Evolutionary conservation across 495 filamentous ascomycete genomes (phyloP).

Genomic region (Viridothelium virens): DNA sequence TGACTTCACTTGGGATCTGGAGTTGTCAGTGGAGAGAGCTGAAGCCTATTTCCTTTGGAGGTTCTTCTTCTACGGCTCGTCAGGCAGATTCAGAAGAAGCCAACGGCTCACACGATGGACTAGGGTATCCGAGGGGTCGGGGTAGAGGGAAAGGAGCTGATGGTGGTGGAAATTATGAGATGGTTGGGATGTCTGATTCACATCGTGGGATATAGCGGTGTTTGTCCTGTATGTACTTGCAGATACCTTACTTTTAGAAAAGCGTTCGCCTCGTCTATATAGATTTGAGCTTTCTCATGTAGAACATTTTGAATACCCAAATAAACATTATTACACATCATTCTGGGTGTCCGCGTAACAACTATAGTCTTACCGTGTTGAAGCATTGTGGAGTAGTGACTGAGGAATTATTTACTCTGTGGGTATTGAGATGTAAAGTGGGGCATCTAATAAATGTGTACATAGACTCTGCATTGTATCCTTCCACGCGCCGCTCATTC

Average conservation of each 20-base stretch:
- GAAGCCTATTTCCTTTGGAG: constrained; percentile 80
- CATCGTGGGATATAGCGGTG: background rate
- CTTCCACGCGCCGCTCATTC: background rate
- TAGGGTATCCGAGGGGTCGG: constrained; percentile 45
- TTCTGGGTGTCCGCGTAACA: no score
- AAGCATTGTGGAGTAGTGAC: no score
- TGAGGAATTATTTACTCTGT: background rate
- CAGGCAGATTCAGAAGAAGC: constrained; percentile 23
- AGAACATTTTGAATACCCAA: background rate
- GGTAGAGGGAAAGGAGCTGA: constrained; percentile 49
- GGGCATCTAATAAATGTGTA: background rate
- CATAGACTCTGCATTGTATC: background rate
- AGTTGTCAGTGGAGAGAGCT: constrained; percentile 84
- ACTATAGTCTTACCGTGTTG: no score
- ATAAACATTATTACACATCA: no score
- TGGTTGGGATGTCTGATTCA: constrained; percentile 51
- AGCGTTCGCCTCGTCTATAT: background rate
- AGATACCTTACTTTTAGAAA: background rate
- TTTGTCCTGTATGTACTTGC: background rate
- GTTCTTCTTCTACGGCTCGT: constrained; percentile 33
- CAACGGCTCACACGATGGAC: constrained; percentile 37
- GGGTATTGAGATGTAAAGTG: no score
- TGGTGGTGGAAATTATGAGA: constrained; percentile 68
- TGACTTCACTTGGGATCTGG: constrained; percentile 75
- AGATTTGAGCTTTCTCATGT: background rate